These are phyloP conservation scores for Russula vinacea DNA, from an alignment of 768 basidiomycete genomes.

Conservation along the genomic window DNA sequence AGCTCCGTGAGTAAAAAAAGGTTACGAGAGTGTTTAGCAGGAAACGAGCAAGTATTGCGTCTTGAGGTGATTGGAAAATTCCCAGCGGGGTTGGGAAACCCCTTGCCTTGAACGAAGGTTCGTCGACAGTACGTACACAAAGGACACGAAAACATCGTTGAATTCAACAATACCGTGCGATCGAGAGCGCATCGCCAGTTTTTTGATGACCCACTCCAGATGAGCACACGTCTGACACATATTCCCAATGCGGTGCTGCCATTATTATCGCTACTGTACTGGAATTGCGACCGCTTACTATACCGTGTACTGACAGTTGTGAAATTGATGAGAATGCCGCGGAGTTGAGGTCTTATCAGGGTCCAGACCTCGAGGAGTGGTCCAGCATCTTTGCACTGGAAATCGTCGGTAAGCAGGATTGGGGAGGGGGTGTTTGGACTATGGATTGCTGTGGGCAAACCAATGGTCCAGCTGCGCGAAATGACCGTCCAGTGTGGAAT, in stretches of 20 bases:
- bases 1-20: neutral
- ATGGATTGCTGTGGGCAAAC: neutral
- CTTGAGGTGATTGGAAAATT: conserved; percentile 1
- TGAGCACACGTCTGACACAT: neutral
- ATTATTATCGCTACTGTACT: conserved; percentile 7
- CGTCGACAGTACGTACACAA: neutral
- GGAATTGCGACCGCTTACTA: neutral
- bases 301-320: neutral
- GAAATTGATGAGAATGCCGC: neutral
- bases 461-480: neutral
- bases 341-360: conserved; percentile 1
- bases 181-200: neutral
- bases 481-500: neutral
- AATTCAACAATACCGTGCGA: neutral
- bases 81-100: neutral
- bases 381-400: neutral
- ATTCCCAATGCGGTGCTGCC: conserved; percentile 6
- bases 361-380: no score
- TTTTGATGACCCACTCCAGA: neutral
- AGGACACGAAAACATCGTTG: conserved; percentile 1
- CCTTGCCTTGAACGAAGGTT: neutral
- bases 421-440: no score
- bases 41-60: neutral
- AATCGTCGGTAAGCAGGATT: conserved; percentile 5
- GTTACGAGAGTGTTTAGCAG: neutral